phyloP scores from a whole-genome alignment of 2,329 filamentous ascomycete species.

The Aspergillus alliaceus region DNA sequence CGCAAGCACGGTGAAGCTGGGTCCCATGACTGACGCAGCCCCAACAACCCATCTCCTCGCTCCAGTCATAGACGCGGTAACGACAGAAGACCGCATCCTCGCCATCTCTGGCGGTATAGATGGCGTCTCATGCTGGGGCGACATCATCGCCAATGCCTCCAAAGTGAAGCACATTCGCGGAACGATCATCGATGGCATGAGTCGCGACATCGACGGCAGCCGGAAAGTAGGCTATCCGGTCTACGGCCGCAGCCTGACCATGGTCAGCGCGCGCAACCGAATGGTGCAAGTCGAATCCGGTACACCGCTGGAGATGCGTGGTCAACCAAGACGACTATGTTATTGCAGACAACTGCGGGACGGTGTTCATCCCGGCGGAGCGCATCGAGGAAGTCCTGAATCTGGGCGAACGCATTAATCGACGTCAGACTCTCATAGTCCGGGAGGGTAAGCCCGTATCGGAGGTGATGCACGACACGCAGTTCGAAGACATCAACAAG shows the following conservation, averaged over 20 bases:
- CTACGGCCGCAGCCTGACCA: slow-evolving; percentile 32
- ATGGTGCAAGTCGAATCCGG: slow-evolving; percentile 32
- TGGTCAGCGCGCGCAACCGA: slow-evolving; percentile 33
- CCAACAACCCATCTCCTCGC: slow-evolving; percentile 17
- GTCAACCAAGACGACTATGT: slow-evolving; percentile 22
- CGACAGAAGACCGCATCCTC: slow-evolving; percentile 19
- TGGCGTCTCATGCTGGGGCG: slow-evolving; percentile 24
- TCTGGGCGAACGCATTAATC: slow-evolving; percentile 12
- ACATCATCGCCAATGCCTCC: slow-evolving; percentile 24
- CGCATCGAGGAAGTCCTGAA: slow-evolving; percentile 16
- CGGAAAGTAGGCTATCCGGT: slow-evolving; percentile 34
- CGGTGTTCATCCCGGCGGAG: slow-evolving; percentile 16
- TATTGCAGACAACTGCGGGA: slow-evolving; percentile 20
- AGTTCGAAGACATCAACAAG: slow-evolving; percentile 24
- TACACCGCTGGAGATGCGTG: slow-evolving; percentile 22
- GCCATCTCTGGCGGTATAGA: slow-evolving; percentile 20
- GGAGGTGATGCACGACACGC: slow-evolving; percentile 21
- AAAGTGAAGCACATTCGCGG: slow-evolving; percentile 27
- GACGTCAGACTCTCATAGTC: slow-evolving; percentile 17
- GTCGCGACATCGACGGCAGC: slow-evolving; percentile 35
- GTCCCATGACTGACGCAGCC: slow-evolving; percentile 8
- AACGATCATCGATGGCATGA: slow-evolving; percentile 33
- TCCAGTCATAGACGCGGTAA: slow-evolving; percentile 17
- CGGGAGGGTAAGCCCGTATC: slow-evolving; percentile 16
- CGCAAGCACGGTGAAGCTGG: slow-evolving; percentile 21